phyloP scores from a whole-genome alignment of 2,329 filamentous ascomycete genomes.

The Beauveria sp. region DNA sequence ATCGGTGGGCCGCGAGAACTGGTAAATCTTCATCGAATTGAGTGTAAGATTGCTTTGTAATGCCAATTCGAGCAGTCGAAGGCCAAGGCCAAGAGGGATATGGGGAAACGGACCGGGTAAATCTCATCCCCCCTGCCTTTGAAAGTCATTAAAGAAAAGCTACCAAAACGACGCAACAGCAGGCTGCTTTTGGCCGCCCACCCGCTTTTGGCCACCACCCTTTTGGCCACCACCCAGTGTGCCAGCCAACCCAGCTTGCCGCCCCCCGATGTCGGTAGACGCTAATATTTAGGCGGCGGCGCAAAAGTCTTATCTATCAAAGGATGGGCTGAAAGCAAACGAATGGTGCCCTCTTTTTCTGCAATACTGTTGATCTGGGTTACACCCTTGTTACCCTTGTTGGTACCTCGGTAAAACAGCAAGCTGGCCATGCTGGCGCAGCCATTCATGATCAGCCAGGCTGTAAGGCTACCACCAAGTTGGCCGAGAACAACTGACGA shows the following conservation, averaged over 20 bases:
- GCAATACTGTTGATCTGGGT: background rate
- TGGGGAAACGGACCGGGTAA: background rate
- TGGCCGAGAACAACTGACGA: no score
- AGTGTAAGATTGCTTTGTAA: background rate
- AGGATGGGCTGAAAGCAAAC: background rate
- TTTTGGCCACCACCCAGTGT: background rate
- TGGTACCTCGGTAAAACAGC: background rate
- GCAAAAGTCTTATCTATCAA: constrained; percentile 5
- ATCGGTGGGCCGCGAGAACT: background rate
- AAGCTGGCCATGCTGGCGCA: background rate
- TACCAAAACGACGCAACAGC: background rate
- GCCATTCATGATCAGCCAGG: background rate
- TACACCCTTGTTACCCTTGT: background rate
- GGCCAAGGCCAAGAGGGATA: background rate
- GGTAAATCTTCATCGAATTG: no score
- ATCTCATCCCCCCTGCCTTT: background rate
- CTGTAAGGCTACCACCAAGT: background rate
- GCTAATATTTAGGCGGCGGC: background rate
- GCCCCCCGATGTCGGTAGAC: constrained; percentile 5
- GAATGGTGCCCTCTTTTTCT: background rate
- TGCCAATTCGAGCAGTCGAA: background rate
- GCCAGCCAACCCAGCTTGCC: no score
- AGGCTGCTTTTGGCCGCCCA: background rate
- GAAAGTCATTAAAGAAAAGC: background rate
- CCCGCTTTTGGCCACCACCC: background rate